Evolutionary conservation across 176 grass and related monocot genomes (phyloP).

Genomic region (Typha latifolia): DNA sequence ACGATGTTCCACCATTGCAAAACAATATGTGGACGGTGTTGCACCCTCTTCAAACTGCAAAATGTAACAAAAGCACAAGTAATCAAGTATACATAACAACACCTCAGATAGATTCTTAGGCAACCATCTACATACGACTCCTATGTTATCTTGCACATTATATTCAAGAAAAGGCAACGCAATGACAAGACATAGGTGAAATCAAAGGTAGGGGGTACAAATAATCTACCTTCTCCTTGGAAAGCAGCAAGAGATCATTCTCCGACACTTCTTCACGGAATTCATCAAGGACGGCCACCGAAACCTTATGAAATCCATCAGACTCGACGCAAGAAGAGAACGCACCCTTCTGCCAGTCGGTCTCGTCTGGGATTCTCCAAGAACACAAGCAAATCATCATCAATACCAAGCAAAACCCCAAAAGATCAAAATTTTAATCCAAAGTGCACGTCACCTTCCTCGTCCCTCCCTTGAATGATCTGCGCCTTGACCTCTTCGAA

Average conservation of each 20-base stretch:
- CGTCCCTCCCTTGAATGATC: conserved; percentile 63
- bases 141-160: too few relatives aligned
- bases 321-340: conserved; percentile 36
- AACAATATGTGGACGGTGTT: conserved; percentile 61
- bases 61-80: conserved; percentile 10
- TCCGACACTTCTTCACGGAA: conserved; percentile 50
- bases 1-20: conserved; percentile 83
- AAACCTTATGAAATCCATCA: conserved; percentile 70
- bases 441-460: conserved; percentile 36
- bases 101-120: not conserved
- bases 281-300: conserved; percentile 41
- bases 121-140: not conserved
- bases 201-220: too few relatives aligned
- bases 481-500: conserved; percentile 97
- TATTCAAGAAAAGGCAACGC: too few relatives aligned
- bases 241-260: conserved; percentile 89
- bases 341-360: conserved; percentile 61
- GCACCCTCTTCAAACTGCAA: conserved; percentile 61
- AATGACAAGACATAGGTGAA: too few relatives aligned
- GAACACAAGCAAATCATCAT: not conserved
- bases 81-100: not conserved
- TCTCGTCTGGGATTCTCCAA: conserved; percentile 29
- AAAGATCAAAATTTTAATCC: not conserved
- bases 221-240: conserved; percentile 53
- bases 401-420: not conserved